These are phyloP conservation scores for Boletus rubroflammeus DNA, from an alignment of 768 basidiomycete species.

Conservation along the genomic window DNA sequence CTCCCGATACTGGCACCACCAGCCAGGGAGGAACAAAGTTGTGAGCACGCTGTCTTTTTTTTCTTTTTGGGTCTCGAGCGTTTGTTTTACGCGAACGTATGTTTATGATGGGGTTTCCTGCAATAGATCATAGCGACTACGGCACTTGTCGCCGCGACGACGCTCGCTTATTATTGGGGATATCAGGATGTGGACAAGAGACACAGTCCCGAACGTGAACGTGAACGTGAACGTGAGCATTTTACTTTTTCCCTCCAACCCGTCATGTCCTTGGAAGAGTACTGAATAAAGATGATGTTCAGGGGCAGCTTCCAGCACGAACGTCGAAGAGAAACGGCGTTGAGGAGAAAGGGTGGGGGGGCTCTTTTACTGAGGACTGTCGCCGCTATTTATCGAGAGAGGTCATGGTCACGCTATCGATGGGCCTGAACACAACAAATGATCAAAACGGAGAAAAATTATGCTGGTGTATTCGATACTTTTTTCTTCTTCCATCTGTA, in stretches of 20 bases:
- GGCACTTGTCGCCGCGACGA: slow-evolving; percentile 27
- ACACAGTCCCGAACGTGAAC: slow-evolving; percentile 16
- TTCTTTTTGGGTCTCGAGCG: not conserved
- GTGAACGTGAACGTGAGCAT: slow-evolving; percentile 20
- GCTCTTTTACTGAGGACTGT: not conserved
- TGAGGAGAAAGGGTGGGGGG: slow-evolving; percentile 4
- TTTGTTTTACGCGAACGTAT: too few species aligned
- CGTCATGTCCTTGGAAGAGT: not conserved
- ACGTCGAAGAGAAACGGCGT: slow-evolving; percentile 23
- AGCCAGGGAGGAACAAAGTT: slow-evolving; percentile 32
- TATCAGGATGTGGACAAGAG: slow-evolving; percentile 34
- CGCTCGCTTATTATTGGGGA: slow-evolving; percentile 36
- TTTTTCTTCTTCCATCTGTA: slow-evolving; percentile 14
- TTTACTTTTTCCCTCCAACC: too few species aligned
- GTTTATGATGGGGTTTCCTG: not conserved
- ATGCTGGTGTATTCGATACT: slow-evolving; percentile 22
- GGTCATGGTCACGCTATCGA: not conserved
- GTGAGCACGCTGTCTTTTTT: slow-evolving; percentile 14
- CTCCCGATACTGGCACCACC: slow-evolving; percentile 33
- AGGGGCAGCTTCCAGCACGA: slow-evolving; percentile 12
- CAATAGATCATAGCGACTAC: slow-evolving; percentile 29
- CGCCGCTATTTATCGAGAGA: not conserved
- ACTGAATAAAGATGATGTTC: not conserved
- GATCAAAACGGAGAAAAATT: slow-evolving; percentile 5
- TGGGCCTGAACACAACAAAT: not conserved